Evolutionary conservation across 169 alveolate genomes (phyloP).

Genomic region (Plasmodium malariae): DNA sequence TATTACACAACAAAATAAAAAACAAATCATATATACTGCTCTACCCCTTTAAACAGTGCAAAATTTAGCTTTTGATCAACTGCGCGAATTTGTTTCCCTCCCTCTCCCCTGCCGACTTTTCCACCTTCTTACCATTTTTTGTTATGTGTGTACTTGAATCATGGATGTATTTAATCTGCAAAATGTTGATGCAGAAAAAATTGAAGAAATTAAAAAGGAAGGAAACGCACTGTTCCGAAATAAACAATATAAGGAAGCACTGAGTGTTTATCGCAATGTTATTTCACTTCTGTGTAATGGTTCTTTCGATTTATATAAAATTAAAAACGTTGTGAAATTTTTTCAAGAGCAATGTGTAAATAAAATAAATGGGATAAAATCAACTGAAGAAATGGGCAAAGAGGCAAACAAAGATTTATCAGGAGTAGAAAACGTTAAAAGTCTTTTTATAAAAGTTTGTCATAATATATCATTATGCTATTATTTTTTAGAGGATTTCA

Average conservation of each 20-base stretch:
- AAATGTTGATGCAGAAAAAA: not conserved
- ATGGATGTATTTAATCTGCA: constrained; percentile 5
- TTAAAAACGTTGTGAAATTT: constrained; percentile 15
- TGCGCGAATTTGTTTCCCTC: too few species aligned
- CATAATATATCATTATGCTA: constrained; percentile 67
- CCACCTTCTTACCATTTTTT: not conserved
- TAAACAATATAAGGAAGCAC: constrained; percentile 56
- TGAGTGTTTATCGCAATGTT: constrained; percentile 20
- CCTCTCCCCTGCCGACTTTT: not conserved
- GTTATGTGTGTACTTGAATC: not conserved
- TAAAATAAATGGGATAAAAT: not conserved
- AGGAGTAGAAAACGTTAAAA: not conserved
- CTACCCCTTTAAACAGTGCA: too few species aligned
- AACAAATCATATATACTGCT: too few species aligned
- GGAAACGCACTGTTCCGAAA: constrained; percentile 39
- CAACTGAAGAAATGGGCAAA: not conserved
- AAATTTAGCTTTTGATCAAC: too few species aligned
- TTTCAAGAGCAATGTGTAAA: not conserved
- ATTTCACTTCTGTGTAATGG: constrained; percentile 14
- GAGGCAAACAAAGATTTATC: not conserved
- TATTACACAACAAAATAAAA: too few species aligned
- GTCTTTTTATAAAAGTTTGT: constrained; percentile 33
- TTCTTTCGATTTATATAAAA: not conserved
- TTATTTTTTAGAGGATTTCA: constrained; percentile 35
- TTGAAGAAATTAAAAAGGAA: constrained; percentile 59